Evolutionary conservation across 768 basidiomycete species (phyloP).

Genomic region (Rhodotorula paludigena): DNA sequence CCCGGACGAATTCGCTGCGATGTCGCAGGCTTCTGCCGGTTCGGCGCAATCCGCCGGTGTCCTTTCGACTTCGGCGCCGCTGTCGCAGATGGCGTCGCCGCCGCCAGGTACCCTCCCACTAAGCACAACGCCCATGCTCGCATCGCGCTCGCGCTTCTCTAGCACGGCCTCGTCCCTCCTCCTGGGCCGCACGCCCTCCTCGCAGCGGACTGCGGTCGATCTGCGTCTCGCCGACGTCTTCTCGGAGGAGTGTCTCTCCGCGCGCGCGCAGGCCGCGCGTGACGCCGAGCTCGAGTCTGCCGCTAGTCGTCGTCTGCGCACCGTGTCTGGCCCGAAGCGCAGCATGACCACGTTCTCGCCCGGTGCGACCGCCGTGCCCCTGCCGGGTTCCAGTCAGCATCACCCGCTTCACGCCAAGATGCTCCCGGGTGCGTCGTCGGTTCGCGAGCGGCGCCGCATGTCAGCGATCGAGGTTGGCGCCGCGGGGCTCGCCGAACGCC

Average conservation of each 20-base stretch:
- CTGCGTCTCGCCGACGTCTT: constrained; percentile 73
- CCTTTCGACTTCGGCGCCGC: neutral
- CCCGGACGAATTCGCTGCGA: neutral
- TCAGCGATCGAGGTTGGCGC: constrained; percentile 10
- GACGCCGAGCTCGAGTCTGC: constrained; percentile 3
- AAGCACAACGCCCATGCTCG: neutral
- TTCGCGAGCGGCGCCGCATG: constrained; percentile 22
- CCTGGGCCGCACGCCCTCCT: constrained; percentile 59
- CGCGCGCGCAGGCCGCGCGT: constrained; percentile 49
- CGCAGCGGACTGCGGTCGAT: constrained; percentile 67
- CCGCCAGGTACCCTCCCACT: neutral
- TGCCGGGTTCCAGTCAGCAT: no score
- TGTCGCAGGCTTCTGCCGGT: neutral
- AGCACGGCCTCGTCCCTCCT: constrained; percentile 29
- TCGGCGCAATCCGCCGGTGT: neutral
- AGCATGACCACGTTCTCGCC: constrained; percentile 14
- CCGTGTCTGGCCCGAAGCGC: constrained; percentile 24
- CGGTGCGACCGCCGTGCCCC: no score
- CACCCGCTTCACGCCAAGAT: neutral
- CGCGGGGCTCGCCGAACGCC: constrained; percentile 4
- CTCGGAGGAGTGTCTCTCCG: constrained; percentile 65
- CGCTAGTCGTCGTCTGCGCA: neutral
- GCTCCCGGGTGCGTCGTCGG: neutral
- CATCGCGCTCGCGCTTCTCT: constrained; percentile 39
- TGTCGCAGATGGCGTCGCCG: neutral